A percentile compares a stretch with the other conserved stretches of the same genome.
These are phyloP conservation scores for Nitzschia inconspicua DNA, from an alignment of 108 stramenopile genomes.

Conservation along the genomic window DNA sequence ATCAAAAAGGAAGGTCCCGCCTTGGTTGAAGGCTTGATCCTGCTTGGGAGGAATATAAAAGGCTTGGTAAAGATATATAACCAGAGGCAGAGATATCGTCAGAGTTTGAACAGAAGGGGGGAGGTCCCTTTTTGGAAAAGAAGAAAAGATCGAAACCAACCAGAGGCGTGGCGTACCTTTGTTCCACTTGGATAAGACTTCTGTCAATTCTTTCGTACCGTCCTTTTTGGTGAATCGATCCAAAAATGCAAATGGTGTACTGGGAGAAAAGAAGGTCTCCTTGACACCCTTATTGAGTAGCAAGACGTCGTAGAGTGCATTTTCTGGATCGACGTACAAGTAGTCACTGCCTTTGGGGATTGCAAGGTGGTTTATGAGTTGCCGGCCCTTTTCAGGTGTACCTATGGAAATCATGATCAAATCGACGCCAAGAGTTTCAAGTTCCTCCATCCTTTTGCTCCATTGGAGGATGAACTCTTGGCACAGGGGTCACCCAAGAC, in stretches of 20 bases:
- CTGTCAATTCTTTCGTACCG: constrained; percentile 37
- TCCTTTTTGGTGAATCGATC: constrained; percentile 41
- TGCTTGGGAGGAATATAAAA: constrained; percentile 67
- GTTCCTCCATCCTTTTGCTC: constrained; percentile 43
- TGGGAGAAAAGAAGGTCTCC: constrained; percentile 53
- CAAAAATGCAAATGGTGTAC: constrained; percentile 60
- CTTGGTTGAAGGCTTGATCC: constrained; percentile 68
- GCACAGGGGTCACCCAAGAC: constrained; percentile 82
- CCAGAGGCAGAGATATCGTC: background rate
- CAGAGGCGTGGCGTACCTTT: constrained; percentile 49
- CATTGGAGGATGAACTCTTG: constrained; percentile 82
- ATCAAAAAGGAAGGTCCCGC: constrained; percentile 73
- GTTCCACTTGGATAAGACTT: constrained; percentile 72
- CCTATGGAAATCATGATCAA: constrained; percentile 67
- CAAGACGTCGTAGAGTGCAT: constrained; percentile 51
- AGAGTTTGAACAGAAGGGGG: background rate
- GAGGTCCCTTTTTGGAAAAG: no score
- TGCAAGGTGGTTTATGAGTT: constrained; percentile 54
- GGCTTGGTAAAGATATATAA: constrained; percentile 18
- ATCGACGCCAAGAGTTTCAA: constrained; percentile 38
- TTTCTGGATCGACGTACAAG: constrained; percentile 67
- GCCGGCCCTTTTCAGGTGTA: constrained; percentile 51
- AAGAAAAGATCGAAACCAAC: no score
- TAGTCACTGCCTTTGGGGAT: constrained; percentile 38
- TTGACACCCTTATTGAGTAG: constrained; percentile 55